phyloP scores from a whole-genome alignment of 129 eudicot species.

The Silybum marianum region DNA sequence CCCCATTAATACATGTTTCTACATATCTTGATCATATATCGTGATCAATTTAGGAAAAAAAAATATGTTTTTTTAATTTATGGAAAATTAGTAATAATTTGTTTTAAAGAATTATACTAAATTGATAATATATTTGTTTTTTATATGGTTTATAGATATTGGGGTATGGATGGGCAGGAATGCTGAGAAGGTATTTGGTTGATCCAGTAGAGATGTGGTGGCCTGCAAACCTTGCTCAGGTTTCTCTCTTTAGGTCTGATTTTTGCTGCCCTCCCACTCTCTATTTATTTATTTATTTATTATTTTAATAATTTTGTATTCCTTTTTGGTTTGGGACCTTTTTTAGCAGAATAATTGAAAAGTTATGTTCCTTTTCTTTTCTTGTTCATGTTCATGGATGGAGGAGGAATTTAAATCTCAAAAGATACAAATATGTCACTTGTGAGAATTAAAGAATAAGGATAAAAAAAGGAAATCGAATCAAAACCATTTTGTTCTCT shows the following conservation, averaged over 20 bases:
- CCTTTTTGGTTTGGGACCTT: not conserved
- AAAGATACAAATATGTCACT: slow-evolving; percentile 14
- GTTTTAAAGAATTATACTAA: no score
- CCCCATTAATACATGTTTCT: no score
- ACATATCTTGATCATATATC: no score
- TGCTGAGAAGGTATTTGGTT: slow-evolving; percentile 81
- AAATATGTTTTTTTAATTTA: no score
- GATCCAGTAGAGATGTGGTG: slow-evolving; percentile 99
- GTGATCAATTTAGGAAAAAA: no score
- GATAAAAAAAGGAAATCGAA: slow-evolving; percentile 15
- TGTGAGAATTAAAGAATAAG: slow-evolving; percentile 2
- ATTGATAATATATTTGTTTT: no score
- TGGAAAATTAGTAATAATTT: no score
- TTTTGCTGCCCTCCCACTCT: not conserved
- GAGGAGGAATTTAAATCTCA: not conserved
- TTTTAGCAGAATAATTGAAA: slow-evolving; percentile 12
- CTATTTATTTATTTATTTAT: not conserved
- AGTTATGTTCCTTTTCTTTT: slow-evolving; percentile 28
- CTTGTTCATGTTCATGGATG: not conserved
- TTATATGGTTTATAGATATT: slow-evolving; percentile 40
- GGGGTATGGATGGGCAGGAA: slow-evolving; percentile 98
- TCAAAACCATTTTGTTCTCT: not conserved
- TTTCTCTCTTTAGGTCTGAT: slow-evolving; percentile 71
- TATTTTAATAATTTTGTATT: not conserved
- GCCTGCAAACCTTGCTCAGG: slow-evolving; percentile 91